phyloP scores from a whole-genome alignment of 108 stramenopile species.

The Nitzschia palea region DNA sequence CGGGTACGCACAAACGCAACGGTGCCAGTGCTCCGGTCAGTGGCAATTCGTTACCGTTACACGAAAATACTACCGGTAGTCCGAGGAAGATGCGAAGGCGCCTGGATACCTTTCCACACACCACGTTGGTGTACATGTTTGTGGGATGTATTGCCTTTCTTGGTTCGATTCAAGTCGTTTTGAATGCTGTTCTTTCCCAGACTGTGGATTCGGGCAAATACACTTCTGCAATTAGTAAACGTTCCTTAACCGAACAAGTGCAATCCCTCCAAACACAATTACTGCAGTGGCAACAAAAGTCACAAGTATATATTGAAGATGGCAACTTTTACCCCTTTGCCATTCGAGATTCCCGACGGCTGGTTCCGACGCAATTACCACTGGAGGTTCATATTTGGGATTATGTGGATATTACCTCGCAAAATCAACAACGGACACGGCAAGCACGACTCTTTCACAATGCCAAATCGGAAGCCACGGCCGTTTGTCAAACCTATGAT shows the following conservation, averaged over 20 bases:
- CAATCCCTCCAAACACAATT: neutral
- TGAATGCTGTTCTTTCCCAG: constrained; percentile 4
- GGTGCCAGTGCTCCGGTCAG: too few species aligned
- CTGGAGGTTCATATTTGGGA: constrained; percentile 33
- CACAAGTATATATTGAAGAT: constrained; percentile 12
- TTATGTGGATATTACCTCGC: constrained; percentile 33
- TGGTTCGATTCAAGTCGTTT: constrained; percentile 8
- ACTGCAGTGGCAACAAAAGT: neutral
- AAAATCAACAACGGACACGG: constrained; percentile 10
- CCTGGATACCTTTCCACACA: too few species aligned
- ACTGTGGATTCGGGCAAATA: neutral
- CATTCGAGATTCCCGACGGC: constrained; percentile 40
- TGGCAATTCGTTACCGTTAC: too few species aligned
- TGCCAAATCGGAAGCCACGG: constrained; percentile 11
- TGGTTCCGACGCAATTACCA: constrained; percentile 23
- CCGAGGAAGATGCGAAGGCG: too few species aligned
- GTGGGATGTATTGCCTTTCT: constrained; percentile 1
- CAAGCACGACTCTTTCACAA: constrained; percentile 23
- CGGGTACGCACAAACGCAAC: too few species aligned
- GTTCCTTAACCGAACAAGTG: neutral
- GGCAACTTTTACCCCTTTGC: constrained; percentile 32
- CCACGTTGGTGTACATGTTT: too few species aligned
- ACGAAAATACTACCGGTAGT: too few species aligned
- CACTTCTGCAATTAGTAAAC: too few species aligned
- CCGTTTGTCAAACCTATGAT: constrained; percentile 33